A percentile compares a stretch with the other conserved stretches of the same genome.
These are phyloP conservation scores for Volvox reticuliferus DNA, from an alignment of 139 green algal species.

Conservation along the genomic window DNA sequence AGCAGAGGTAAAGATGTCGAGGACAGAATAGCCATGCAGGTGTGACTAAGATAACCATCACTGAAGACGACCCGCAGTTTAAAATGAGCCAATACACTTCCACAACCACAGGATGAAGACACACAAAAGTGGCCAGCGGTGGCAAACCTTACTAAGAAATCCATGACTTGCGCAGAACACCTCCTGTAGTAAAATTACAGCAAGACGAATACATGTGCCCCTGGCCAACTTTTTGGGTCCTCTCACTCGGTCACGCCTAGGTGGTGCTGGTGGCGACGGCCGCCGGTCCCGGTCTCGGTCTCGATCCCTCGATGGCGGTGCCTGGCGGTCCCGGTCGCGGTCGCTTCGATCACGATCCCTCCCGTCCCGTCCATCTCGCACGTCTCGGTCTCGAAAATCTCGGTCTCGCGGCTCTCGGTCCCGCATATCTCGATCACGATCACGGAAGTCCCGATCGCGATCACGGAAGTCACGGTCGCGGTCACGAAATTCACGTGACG, in stretches of 20 bases:
- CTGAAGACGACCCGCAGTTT: too few species aligned
- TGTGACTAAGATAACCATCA: too few species aligned
- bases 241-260: conserved; percentile 8
- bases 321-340: background rate
- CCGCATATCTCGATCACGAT: conserved; percentile 1
- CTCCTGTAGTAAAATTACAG: too few species aligned
- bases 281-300: conserved; percentile 20
- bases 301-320: background rate
- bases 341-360: background rate
- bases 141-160: too few species aligned
- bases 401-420: conserved; percentile 17
- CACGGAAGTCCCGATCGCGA: conserved; percentile 23
- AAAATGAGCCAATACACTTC: too few species aligned
- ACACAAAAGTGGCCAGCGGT: too few species aligned
- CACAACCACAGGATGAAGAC: too few species aligned
- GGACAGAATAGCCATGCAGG: too few species aligned
- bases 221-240: too few species aligned
- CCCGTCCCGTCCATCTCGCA: background rate
- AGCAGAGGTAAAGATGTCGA: too few species aligned
- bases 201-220: too few species aligned
- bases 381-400: background rate
- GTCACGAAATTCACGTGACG: conserved; percentile 1
- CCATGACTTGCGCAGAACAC: too few species aligned
- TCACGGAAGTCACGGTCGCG: conserved; percentile 21
- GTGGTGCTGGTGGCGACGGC: background rate